A percentile compares a stretch with the other conserved stretches of the same genome.
Conservation (phyloP, 2,329 filamentous ascomycete genomes). For the Diaporthe citrichinensis region DNA sequence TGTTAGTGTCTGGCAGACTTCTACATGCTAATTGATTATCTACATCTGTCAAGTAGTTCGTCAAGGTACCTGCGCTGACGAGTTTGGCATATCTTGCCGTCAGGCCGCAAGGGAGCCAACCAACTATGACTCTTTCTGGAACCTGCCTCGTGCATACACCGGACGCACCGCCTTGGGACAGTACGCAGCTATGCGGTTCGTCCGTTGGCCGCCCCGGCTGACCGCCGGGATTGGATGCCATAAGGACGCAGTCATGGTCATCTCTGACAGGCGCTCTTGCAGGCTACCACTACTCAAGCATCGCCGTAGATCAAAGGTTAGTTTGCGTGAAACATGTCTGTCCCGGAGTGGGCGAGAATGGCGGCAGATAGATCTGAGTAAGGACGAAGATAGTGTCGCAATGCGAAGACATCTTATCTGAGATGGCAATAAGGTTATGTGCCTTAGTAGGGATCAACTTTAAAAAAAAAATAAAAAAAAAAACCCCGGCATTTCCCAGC, state of each 20-base stretch:
- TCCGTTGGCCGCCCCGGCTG: not conserved
- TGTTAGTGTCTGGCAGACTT: not conserved
- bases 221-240: not conserved
- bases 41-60: not conserved
- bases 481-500: not conserved
- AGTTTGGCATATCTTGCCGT: not conserved
- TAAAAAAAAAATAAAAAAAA: no score
- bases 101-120: not conserved
- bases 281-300: slow-evolving; percentile 6
- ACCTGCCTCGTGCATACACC: not conserved
- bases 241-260: not conserved
- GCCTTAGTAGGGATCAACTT: slow-evolving; percentile 2
- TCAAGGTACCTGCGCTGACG: not conserved
- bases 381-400: not conserved
- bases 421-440: slow-evolving; percentile 14
- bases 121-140: not conserved
- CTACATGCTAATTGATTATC: not conserved
- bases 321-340: not conserved
- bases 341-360: not conserved
- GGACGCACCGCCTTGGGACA: not conserved
- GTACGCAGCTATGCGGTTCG: not conserved
- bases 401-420: not conserved
- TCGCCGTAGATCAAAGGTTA: slow-evolving; percentile 1
- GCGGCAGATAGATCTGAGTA: slow-evolving; percentile 2
- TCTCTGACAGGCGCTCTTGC: not conserved